A percentile compares a stretch with the other conserved stretches of the same genome.
These are phyloP conservation scores for Pseudotsuga menziesii DNA, from an alignment of 75 land plant species.

Conservation along the genomic window DNA sequence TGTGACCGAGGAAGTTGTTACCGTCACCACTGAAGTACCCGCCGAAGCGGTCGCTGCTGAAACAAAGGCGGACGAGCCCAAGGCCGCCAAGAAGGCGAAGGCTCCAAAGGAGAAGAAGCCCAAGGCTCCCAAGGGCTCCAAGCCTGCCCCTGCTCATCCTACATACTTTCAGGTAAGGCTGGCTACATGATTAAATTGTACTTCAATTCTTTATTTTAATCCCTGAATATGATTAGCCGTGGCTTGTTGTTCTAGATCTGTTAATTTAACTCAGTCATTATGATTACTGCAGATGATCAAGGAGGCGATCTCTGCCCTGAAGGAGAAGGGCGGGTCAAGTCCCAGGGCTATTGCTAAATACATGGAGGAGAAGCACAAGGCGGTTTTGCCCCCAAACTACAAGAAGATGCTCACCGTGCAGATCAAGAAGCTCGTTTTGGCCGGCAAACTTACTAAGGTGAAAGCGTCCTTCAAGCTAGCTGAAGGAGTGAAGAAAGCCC, in stretches of 20 bases:
- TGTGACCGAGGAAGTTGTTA: not conserved
- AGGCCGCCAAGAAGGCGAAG: constrained; percentile 18
- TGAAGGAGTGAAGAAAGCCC: constrained; percentile 19
- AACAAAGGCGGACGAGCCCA: not conserved
- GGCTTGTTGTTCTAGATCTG: constrained; percentile 1
- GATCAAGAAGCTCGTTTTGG: constrained; percentile 34
- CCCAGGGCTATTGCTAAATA: constrained; percentile 64
- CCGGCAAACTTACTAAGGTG: constrained; percentile 54
- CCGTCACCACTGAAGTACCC: not conserved
- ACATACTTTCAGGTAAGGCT: constrained; percentile 65
- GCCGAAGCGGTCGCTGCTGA: not conserved
- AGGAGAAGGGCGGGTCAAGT: constrained; percentile 70
- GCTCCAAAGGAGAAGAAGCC: constrained; percentile 33
- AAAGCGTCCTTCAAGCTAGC: constrained; percentile 73
- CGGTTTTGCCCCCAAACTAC: constrained; percentile 46
- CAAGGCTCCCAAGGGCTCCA: constrained; percentile 16
- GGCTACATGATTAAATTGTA: not conserved
- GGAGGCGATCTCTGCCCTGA: constrained; percentile 56
- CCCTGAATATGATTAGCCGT: not conserved
- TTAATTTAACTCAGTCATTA: no score
- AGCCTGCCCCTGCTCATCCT: constrained; percentile 50
- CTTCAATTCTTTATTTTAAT: not conserved
- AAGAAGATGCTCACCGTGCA: constrained; percentile 46
- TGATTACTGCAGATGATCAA: constrained; percentile 50
- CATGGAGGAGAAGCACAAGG: constrained; percentile 63